Evolutionary conservation across 2,329 filamentous ascomycete species (phyloP), one percentile per base, ranked within the genome.

Genomic region (Beauveria asiatica): DNA sequence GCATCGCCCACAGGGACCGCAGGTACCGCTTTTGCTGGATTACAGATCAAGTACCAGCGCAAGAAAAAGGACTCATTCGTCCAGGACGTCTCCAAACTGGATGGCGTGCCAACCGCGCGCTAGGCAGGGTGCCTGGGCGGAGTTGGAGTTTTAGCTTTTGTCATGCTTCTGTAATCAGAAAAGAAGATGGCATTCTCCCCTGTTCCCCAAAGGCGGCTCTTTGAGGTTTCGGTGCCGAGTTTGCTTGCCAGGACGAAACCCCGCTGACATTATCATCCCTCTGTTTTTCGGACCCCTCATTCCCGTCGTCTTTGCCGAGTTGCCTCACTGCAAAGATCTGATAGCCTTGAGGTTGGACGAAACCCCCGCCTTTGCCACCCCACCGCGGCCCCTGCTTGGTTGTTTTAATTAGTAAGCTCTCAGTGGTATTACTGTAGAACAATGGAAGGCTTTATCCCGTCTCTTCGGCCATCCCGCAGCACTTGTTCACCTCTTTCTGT

Each of bases 91-190:
- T 37, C 33, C 11, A 37, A 16, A 57, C 30, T 33, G 11, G 9
- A 59, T 46, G 23, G 45, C 57, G 57, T 59, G 57, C 57, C 39
- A 27, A 19, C 25, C 55, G 55, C 57, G 57, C 57, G 52, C 23
- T 39, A 49, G n/a, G n/a, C n/a, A n/a, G 37, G 17, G 33, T 17
- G 23, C 19, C n/a, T 9, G 57, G 21, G 39, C 37, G 25, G 37
- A 39, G 37, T 37, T 33, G 2, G 8, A 9, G 10, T 19, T 37
- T 13, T n/a, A 37, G 46, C 48, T 59, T 59, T 57, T 57, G 55
- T 57, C 55, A 57, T 57, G 55, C 45, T 57, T 57, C 54, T 11
- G 54, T 50, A 50, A 50, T 57, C 55, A 57, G 33, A 10, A n/a
- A 42, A 33, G 19, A 11, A 21, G 13, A 7, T 30, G 5, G 9